A percentile compares a stretch with the other conserved stretches of the same genome.
phyloP scores from a whole-genome alignment of 139 green algal species.

The Raphidocelis subcapitata region DNA sequence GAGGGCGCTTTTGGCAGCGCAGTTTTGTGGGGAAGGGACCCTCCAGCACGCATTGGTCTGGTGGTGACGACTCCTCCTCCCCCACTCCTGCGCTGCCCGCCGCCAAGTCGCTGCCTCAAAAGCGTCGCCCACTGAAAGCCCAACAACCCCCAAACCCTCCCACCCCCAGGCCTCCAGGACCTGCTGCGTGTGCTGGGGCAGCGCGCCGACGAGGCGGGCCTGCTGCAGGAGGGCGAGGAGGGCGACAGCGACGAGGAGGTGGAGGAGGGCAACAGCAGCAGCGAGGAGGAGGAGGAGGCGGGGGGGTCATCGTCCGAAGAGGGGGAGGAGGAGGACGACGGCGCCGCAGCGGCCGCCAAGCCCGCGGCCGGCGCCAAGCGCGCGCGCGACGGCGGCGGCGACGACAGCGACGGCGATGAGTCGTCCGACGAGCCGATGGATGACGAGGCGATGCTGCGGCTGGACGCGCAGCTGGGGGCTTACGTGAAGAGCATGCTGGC shows the following conservation, averaged over 20 bases:
- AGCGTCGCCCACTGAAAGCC: no score
- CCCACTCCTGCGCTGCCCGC: no score
- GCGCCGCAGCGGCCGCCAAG: not conserved
- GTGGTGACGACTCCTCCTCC: no score
- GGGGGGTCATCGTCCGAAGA: constrained; percentile 21
- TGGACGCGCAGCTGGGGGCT: constrained; percentile 72
- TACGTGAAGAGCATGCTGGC: constrained; percentile 13
- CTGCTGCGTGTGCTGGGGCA: constrained; percentile 63
- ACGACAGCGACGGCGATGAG: constrained; percentile 20
- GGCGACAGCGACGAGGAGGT: constrained; percentile 29
- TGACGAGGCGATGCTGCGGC: constrained; percentile 73
- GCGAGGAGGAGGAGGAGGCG: constrained; percentile 25
- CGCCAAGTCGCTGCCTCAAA: no score
- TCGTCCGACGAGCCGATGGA: constrained; percentile 35
- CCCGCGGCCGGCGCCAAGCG: not conserved
- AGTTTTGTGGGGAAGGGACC: no score
- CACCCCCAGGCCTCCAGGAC: constrained; percentile 46
- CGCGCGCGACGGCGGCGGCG: not conserved
- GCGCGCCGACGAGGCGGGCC: constrained; percentile 26
- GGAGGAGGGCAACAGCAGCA: not conserved
- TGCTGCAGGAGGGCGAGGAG: constrained; percentile 40
- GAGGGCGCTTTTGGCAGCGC: no score
- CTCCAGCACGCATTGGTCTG: no score
- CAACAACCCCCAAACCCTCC: no score
- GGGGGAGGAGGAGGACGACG: constrained; percentile 4